A percentile compares a stretch with the other conserved stretches of the same genome.
phyloP scores from a whole-genome alignment of 140 eudicot species.

The Flaveria floridana region DNA sequence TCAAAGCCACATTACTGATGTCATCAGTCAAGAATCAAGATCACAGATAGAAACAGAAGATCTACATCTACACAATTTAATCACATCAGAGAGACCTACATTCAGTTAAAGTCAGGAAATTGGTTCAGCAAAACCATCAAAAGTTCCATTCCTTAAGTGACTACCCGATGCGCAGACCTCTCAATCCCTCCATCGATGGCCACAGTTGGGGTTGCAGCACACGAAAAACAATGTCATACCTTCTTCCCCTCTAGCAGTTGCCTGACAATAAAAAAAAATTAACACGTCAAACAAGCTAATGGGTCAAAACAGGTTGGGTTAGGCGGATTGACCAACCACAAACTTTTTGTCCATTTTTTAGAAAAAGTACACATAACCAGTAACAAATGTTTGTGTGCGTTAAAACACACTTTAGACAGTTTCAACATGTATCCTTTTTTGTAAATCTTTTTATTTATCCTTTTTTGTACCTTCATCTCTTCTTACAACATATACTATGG shows the following conservation, averaged over 20 bases:
- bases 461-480: too few relatives aligned
- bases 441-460: background rate
- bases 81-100: conserved; percentile 11
- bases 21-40: conserved; percentile 20
- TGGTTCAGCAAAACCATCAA: conserved; percentile 10
- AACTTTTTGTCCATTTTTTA: background rate
- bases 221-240: conserved; percentile 97
- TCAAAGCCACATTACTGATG: conserved; percentile 1
- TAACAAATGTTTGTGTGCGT: background rate
- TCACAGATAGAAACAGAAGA: conserved; percentile 9
- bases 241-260: conserved; percentile 97
- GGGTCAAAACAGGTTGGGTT: background rate
- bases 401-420: background rate
- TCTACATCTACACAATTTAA: conserved; percentile 17
- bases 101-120: conserved; percentile 9
- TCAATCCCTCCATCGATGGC: conserved; percentile 92
- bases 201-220: conserved; percentile 96
- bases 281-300: conserved; percentile 8
- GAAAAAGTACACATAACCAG: background rate
- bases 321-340: background rate
- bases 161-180: background rate
- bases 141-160: conserved; percentile 8
- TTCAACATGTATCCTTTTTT: background rate
- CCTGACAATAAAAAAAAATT: conserved; percentile 46
- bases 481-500: too few relatives aligned